A percentile compares a stretch with the other conserved stretches of the same genome.
Conservation (phyloP, 192 early-diverging fungal species). For the Coemansia biformis region DNA sequence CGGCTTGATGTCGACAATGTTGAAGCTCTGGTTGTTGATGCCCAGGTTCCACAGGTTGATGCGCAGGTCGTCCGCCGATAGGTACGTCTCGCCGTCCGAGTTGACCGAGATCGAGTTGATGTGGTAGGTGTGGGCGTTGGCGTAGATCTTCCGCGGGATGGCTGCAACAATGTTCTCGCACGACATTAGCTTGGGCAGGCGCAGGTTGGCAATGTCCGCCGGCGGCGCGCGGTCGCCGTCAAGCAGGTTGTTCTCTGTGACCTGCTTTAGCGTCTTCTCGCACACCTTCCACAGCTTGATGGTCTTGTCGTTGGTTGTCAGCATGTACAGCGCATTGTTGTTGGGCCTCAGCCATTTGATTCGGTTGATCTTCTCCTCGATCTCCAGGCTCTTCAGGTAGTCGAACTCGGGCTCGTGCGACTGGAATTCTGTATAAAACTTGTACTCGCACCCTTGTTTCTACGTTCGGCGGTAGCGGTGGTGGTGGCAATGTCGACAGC, state of each 20-base stretch:
- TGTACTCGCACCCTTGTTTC: conserved; percentile 99
- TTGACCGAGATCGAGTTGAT: conserved; percentile 99
- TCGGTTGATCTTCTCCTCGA: conserved; percentile 99
- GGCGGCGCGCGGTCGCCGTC: conserved; percentile 57
- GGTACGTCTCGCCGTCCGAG: conserved; percentile 95
- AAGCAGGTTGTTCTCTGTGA: conserved; percentile 85
- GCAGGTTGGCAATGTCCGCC: conserved; percentile 51
- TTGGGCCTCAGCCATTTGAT: conserved; percentile 97
- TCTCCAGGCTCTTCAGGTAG: conserved; percentile 98
- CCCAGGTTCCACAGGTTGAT: conserved; percentile 99
- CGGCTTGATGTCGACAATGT: conserved; percentile 99
- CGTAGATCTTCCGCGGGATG: conserved; percentile 90
- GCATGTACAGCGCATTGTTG: conserved; percentile 92
- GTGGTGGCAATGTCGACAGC: no score
- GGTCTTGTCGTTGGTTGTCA: conserved; percentile 99
- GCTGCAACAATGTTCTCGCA: conserved; percentile 97
- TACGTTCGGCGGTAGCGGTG: no score
- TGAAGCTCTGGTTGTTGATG: conserved; percentile 97
- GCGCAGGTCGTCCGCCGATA: conserved; percentile 95
- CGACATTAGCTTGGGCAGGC: conserved; percentile 81
- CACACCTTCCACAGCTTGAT: conserved; percentile 99
- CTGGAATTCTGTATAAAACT: conserved; percentile 99
- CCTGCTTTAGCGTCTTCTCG: conserved; percentile 94
- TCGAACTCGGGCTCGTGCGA: conserved; percentile 99
- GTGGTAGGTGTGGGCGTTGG: conserved; percentile 98